phyloP scores from a whole-genome alignment of 768 basidiomycete genomes.

The Scleroderma citrinum region DNA sequence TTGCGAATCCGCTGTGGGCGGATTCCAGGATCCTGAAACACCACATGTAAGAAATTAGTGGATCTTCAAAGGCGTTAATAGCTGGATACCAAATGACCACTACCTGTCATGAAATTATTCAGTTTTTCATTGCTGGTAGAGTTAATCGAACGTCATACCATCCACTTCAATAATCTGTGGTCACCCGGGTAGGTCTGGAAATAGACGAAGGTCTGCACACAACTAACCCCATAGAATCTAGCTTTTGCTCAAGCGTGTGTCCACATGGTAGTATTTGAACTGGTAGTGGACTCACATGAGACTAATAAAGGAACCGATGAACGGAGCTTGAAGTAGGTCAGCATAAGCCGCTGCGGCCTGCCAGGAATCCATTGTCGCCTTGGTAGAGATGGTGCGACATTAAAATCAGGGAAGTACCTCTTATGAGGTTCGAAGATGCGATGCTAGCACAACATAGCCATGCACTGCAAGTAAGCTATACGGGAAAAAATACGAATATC shows the following conservation, averaged over 20 bases:
- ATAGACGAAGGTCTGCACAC: slow-evolving; percentile 8
- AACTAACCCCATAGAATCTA: slow-evolving; percentile 7
- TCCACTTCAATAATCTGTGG: not conserved
- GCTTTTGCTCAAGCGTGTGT: not conserved
- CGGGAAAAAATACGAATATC: too few species aligned
- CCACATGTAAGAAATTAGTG: not conserved
- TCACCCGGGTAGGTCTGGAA: slow-evolving; percentile 6
- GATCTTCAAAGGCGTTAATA: too few species aligned
- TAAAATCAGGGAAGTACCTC: too few species aligned
- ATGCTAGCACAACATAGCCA: too few species aligned
- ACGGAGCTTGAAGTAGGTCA: not conserved
- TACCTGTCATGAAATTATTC: slow-evolving; percentile 1
- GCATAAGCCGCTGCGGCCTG: not conserved
- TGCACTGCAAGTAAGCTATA: too few species aligned
- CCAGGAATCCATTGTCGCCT: too few species aligned
- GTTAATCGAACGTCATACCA: not conserved
- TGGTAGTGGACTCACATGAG: not conserved
- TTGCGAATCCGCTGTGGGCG: slow-evolving; percentile 3
- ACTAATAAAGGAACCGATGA: not conserved
- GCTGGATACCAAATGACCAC: slow-evolving; percentile 1
- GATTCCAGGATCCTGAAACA: slow-evolving; percentile 8
- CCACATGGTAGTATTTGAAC: not conserved
- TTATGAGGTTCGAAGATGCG: too few species aligned
- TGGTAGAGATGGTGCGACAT: too few species aligned
- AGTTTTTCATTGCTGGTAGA: not conserved